Percentiles rank a stretch among this genome's conserved stretches.
Evolutionary conservation across 768 basidiomycete genomes (phyloP).

Genomic region (Russula emetica): DNA sequence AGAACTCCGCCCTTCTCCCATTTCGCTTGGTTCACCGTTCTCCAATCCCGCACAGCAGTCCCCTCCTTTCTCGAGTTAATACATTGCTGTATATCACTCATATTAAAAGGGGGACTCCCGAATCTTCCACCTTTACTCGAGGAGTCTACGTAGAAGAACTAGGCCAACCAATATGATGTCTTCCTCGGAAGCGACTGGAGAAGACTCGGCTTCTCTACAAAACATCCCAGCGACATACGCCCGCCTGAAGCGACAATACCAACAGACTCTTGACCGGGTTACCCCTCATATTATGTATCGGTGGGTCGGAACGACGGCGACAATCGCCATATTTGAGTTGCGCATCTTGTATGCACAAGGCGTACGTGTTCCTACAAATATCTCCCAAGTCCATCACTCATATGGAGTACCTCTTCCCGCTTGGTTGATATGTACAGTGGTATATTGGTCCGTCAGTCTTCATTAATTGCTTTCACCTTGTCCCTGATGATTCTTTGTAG

Average conservation of each 20-base stretch:
- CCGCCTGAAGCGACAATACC: conserved; percentile 72
- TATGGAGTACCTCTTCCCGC: conserved; percentile 8
- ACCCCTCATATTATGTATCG: conserved; percentile 88
- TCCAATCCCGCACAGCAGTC: neutral
- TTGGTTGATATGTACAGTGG: conserved; percentile 50
- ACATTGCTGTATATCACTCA: conserved; percentile 15
- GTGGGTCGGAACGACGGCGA: conserved; percentile 73
- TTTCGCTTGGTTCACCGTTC: neutral
- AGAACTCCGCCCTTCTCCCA: neutral
- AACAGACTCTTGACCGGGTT: conserved; percentile 84
- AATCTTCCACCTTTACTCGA: neutral
- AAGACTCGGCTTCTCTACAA: conserved; percentile 30
- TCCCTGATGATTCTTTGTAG: conserved; percentile 34
- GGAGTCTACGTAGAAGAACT: neutral
- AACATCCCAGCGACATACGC: conserved; percentile 37
- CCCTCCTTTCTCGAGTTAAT: conserved; percentile 1
- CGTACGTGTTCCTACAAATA: conserved; percentile 12
- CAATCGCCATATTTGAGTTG: conserved; percentile 73
- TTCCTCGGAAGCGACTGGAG: conserved; percentile 20
- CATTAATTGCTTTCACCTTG: neutral
- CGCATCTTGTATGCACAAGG: conserved; percentile 88
- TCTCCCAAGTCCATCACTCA: conserved; percentile 1
- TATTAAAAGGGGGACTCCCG: neutral
- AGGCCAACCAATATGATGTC: conserved; percentile 24
- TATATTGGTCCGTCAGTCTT: conserved; percentile 70